Evolutionary conservation across 1,284 basidiomycete species (phyloP).

Genomic region (Microbotryomycetes sp.): DNA sequence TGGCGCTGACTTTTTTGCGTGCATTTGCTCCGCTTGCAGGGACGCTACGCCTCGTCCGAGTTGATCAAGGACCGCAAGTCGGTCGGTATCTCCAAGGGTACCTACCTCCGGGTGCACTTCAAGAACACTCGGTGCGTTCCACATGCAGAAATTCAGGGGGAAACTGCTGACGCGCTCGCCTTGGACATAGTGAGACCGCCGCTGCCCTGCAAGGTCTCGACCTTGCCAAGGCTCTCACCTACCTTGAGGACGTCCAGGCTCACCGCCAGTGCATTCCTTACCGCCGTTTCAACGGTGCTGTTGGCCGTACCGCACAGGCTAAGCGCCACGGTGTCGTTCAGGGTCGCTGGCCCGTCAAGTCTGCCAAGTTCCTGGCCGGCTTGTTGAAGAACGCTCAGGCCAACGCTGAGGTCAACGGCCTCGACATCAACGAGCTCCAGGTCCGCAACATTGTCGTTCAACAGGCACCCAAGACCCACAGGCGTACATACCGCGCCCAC

Average conservation of each 20-base stretch:
- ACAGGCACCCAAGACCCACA: slow-evolving; percentile 99
- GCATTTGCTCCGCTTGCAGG: slow-evolving; percentile 7
- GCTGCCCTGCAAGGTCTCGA: slow-evolving; percentile 65
- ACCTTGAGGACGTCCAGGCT: slow-evolving; percentile 89
- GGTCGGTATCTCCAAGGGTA: slow-evolving; percentile 33
- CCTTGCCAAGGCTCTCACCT: slow-evolving; percentile 90
- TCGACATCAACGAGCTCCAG: slow-evolving; percentile 78
- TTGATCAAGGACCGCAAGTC: slow-evolving; percentile 35
- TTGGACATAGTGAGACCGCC: slow-evolving; percentile 52
- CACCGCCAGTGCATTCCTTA: slow-evolving; percentile 98
- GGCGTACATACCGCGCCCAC: slow-evolving; percentile 98
- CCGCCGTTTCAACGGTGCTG: slow-evolving; percentile 93
- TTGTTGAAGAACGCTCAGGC: slow-evolving; percentile 99
- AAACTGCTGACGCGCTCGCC: slow-evolving; percentile 69
- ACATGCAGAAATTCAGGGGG: no score
- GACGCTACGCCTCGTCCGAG: slow-evolving; percentile 29
- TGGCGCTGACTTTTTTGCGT: no score
- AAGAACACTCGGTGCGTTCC: slow-evolving; percentile 99
- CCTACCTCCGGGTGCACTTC: slow-evolving; percentile 96
- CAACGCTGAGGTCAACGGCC: slow-evolving; percentile 96
- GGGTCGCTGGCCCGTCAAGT: slow-evolving; percentile 99
- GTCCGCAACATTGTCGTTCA: slow-evolving; percentile 98
- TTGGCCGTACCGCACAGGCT: slow-evolving; percentile 93
- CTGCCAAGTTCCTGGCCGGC: slow-evolving; percentile 82
- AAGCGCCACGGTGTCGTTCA: slow-evolving; percentile 50